A percentile compares a stretch with the other conserved stretches of the same genome.
Evolutionary conservation across 192 early-diverging fungal genomes (phyloP).

Genomic region (Entomortierella lignicola): DNA sequence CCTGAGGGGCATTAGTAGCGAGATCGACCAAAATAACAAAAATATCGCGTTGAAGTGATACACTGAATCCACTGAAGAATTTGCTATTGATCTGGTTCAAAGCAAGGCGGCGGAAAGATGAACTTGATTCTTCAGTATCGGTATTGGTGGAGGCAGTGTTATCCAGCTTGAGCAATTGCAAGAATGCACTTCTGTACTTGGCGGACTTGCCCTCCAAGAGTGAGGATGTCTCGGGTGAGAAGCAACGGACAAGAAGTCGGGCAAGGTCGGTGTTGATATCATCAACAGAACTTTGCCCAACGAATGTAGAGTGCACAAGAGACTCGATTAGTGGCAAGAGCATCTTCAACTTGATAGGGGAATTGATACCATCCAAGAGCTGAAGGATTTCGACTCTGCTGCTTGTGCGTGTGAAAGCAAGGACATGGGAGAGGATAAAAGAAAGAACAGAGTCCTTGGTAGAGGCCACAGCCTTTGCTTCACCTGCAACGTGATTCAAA

Average conservation of each 20-base stretch:
- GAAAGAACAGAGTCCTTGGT: constrained; percentile 56
- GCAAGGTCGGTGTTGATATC: constrained; percentile 44
- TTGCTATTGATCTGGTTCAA: constrained; percentile 55
- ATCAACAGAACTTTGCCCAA: constrained; percentile 29
- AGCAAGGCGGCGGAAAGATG: constrained; percentile 59
- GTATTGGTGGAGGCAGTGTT: constrained; percentile 36
- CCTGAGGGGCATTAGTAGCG: constrained; percentile 62
- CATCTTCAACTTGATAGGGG: constrained; percentile 68
- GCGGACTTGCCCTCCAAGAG: constrained; percentile 62
- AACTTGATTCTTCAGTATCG: constrained; percentile 57
- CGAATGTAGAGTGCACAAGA: constrained; percentile 54
- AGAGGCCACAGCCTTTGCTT: constrained; percentile 26
- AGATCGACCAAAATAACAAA: constrained; percentile 63
- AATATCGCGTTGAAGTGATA: constrained; percentile 57
- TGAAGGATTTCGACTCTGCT: constrained; percentile 65
- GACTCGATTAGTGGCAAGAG: constrained; percentile 69
- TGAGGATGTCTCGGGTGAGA: constrained; percentile 57
- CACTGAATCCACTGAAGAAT: constrained; percentile 54
- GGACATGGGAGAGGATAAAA: constrained; percentile 68
- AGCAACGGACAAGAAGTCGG: constrained; percentile 64
- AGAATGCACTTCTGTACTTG: constrained; percentile 61
- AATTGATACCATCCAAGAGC: constrained; percentile 60
- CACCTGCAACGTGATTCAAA: constrained; percentile 47
- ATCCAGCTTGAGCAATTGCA: constrained; percentile 60
- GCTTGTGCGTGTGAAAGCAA: constrained; percentile 51